Evolutionary conservation across 2,329 filamentous ascomycete genomes (phyloP).

Genomic region (Colletotrichum liriopes): DNA sequence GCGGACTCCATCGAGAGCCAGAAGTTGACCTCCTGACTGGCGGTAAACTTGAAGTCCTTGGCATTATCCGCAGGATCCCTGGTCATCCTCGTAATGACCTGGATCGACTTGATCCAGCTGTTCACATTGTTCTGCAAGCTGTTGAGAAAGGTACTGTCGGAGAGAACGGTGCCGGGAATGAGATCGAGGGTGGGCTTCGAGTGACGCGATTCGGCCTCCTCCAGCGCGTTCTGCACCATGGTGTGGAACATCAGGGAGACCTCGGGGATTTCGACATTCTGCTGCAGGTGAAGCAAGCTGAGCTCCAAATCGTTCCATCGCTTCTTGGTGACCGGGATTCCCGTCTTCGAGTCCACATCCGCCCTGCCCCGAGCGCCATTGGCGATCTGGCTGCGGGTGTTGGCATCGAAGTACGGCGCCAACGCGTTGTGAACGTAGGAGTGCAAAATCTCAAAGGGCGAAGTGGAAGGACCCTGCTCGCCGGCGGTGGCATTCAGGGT

Average conservation of each 20-base stretch:
- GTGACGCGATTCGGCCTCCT: constrained; percentile 79
- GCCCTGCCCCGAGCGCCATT: constrained; percentile 80
- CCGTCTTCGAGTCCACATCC: constrained; percentile 92
- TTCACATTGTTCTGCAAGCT: constrained; percentile 95
- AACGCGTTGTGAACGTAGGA: constrained; percentile 92
- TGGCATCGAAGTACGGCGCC: constrained; percentile 97
- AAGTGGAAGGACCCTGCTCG: constrained; percentile 80
- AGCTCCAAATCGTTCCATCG: constrained; percentile 95
- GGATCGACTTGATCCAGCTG: constrained; percentile 98
- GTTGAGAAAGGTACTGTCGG: constrained; percentile 94
- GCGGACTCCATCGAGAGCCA: constrained; percentile 98
- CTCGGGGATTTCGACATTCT: constrained; percentile 98
- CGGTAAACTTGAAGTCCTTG: constrained; percentile 72
- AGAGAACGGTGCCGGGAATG: constrained; percentile 82
- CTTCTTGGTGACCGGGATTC: constrained; percentile 97
- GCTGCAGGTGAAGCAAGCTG: constrained; percentile 90
- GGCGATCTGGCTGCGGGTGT: constrained; percentile 82
- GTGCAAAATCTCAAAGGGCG: constrained; percentile 93
- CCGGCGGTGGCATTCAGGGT: constrained; percentile 76
- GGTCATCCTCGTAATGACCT: constrained; percentile 94
- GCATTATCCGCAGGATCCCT: constrained; percentile 80
- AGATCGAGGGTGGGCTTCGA: constrained; percentile 82
- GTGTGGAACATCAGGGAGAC: constrained; percentile 90
- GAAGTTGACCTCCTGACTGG: constrained; percentile 98
- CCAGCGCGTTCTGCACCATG: constrained; percentile 87